Percentiles rank a stretch among this genome's conserved stretches.
Evolutionary conservation across 345 rosid genomes (phyloP).

Genomic region (Hirschfeldia incana): DNA sequence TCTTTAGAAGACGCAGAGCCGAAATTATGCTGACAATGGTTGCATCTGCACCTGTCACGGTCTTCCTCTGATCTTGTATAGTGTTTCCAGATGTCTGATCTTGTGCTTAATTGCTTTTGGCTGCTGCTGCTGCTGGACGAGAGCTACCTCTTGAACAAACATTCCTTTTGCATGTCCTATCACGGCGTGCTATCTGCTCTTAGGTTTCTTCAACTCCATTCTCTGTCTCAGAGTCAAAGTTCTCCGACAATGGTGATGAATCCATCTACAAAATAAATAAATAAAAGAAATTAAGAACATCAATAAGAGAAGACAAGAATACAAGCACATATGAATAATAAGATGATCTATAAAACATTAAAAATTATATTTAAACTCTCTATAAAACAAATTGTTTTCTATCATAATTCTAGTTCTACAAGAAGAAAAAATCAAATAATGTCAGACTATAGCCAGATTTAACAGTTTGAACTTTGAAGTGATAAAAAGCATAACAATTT

Average conservation of each 20-base stretch:
- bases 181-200: neutral
- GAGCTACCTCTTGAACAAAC: too few relatives aligned
- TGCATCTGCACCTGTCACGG: neutral
- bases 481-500: too few relatives aligned
- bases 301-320: neutral
- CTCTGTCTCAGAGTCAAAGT: neutral
- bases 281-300: neutral
- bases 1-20: too few relatives aligned
- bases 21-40: neutral
- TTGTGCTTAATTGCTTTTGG: neutral
- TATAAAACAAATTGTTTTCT: too few relatives aligned
- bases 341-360: too few relatives aligned
- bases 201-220: neutral
- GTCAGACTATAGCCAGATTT: too few relatives aligned
- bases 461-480: too few relatives aligned
- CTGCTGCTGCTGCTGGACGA: too few relatives aligned
- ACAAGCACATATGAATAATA: too few relatives aligned
- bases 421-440: too few relatives aligned
- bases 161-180: neutral
- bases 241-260: neutral
- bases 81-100: neutral
- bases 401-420: too few relatives aligned
- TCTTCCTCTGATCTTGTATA: neutral
- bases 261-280: neutral
- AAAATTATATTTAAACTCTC: too few relatives aligned